Evolutionary conservation across 1,284 basidiomycete species (phyloP).

Genomic region (Phylloboletellus chloephorus): DNA sequence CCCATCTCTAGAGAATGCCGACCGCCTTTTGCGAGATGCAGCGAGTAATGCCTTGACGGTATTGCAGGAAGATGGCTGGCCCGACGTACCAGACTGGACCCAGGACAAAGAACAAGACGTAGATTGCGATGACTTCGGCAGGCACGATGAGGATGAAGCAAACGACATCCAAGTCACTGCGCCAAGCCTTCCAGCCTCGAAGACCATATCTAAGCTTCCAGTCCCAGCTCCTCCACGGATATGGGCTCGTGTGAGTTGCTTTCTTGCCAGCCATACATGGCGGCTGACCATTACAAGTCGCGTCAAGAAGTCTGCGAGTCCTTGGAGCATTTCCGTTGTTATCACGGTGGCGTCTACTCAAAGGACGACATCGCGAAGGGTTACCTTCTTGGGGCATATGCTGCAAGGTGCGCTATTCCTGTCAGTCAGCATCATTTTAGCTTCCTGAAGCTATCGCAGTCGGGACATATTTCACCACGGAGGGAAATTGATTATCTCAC

Average conservation of each 20-base stretch:
- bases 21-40: conserved; percentile 19
- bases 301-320: conserved; percentile 78
- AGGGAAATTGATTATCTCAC: conserved; percentile 70
- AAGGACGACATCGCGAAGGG: conserved; percentile 58
- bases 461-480: conserved; percentile 59
- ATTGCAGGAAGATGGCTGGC: conserved; percentile 5
- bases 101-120: conserved; percentile 19
- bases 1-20: conserved; percentile 11
- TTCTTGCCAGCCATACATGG: neutral
- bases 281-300: conserved; percentile 43
- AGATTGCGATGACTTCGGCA: conserved; percentile 13
- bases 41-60: conserved; percentile 12
- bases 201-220: conserved; percentile 26
- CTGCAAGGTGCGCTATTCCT: conserved; percentile 46
- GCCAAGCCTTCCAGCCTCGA: neutral
- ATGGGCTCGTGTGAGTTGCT: conserved; percentile 45
- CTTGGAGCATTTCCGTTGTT: conserved; percentile 67
- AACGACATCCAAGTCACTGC: conserved; percentile 3
- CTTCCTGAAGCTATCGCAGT: conserved; percentile 34
- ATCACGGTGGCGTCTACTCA: conserved; percentile 73
- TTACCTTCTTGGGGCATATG: conserved; percentile 65
- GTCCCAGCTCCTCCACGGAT: conserved; percentile 41
- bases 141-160: conserved; percentile 11
- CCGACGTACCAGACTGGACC: conserved; percentile 23
- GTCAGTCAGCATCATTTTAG: conserved; percentile 1